These are phyloP conservation scores for Ascochyta clinopodiicola DNA, from an alignment of 2,329 filamentous ascomycete species.

Conservation along the genomic window DNA sequence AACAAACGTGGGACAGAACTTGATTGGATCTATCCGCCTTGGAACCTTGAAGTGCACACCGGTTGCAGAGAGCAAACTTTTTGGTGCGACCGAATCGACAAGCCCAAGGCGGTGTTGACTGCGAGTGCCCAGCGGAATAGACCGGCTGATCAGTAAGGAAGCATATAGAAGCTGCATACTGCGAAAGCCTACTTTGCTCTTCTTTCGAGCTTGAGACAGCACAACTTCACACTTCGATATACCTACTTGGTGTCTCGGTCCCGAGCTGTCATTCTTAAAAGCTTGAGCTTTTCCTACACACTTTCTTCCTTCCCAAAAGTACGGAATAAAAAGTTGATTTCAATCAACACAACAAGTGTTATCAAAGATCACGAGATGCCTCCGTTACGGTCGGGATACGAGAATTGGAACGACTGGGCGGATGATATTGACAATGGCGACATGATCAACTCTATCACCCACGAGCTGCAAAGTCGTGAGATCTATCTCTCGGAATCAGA, in stretches of 20 bases:
- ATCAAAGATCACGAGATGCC: not conserved
- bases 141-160: too few relatives aligned
- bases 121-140: not conserved
- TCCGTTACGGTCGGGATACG: not conserved
- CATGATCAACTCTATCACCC: not conserved
- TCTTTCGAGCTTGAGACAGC: not conserved
- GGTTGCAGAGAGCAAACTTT: not conserved
- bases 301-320: too few relatives aligned
- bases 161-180: not conserved
- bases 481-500: conserved; percentile 1
- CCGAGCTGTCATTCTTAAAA: too few relatives aligned
- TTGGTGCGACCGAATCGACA: not conserved
- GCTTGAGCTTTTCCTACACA: too few relatives aligned
- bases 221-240: not conserved
- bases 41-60: not conserved
- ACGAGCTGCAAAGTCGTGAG: not conserved
- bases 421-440: not conserved
- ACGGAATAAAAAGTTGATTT: not conserved
- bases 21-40: not conserved
- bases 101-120: not conserved
- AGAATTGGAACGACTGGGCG: not conserved
- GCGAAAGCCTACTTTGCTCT: not conserved
- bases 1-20: not conserved
- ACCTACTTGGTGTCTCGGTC: not conserved
- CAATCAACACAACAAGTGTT: not conserved